Conservation (phyloP, 257 asterid species). For the Fraxinus excelsior region DNA sequence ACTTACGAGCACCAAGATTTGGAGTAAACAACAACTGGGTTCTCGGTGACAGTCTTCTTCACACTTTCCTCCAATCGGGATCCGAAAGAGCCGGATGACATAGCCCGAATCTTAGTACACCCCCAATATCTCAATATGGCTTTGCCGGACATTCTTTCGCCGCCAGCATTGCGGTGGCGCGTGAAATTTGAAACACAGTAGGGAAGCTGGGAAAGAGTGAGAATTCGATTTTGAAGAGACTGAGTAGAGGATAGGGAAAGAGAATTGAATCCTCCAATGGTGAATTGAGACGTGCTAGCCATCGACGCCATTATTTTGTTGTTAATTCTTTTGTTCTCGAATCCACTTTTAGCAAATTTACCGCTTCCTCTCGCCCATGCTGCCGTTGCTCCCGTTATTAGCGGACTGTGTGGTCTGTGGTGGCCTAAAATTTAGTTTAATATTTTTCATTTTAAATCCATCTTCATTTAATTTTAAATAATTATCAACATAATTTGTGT, state of each 20-base stretch:
- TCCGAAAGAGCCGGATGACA: conserved; percentile 45
- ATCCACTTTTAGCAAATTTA: neutral
- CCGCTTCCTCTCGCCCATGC: neutral
- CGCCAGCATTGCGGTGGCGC: neutral
- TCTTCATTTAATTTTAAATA: neutral
- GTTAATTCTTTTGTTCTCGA: neutral
- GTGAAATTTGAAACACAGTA: conserved; percentile 16
- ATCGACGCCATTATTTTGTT: conserved; percentile 36
- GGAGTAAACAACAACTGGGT: conserved; percentile 90
- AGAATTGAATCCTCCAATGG: conserved; percentile 33
- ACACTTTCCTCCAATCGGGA: conserved; percentile 59
- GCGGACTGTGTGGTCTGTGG: neutral
- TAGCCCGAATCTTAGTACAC: conserved; percentile 48
- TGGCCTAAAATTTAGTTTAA: neutral
- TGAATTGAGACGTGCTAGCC: conserved; percentile 27
- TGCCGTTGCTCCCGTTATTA: neutral
- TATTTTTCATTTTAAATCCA: neutral
- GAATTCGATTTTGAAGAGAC: conserved; percentile 24
- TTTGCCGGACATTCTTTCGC: conserved; percentile 19
- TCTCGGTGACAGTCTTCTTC: conserved; percentile 53
- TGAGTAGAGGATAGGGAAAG: conserved; percentile 25
- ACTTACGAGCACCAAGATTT: conserved; percentile 96
- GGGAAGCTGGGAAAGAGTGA: conserved; percentile 19
- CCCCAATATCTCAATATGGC: conserved; percentile 30
- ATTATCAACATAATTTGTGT: neutral